Base-by-base conservation (phyloP, 169 alveolate species). In the Plasmodium knowlesi region DNA sequence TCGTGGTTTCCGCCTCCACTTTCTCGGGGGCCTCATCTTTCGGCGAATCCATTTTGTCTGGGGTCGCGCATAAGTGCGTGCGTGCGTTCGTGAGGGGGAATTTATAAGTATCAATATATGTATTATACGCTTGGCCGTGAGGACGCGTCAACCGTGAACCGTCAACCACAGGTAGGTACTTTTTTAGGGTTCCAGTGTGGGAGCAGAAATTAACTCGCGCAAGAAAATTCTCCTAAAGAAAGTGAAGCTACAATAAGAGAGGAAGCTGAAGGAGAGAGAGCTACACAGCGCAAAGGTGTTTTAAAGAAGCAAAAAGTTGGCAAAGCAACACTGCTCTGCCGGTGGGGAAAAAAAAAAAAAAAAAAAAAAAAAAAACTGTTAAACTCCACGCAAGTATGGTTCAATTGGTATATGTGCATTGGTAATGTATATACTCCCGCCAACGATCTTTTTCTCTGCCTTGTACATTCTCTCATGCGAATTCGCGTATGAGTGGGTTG, bases 21-120 rank as follows among this genome's bases (percentile, higher is more conserved):
- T 70, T 83, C 19, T 70, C 92, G 34, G 61, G 76, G 34, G 61
- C 61, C 61, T 30, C 39, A 41, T 54, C 92, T 34, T 83, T 83
- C 28, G 92, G 92, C 34, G 82, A 70, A 14, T 83, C 92, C 92
- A 83, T 83, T 70, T 37, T 34, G 46, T 30, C 41, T 53, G 80
- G 22, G 28, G 25, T 16, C 57, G 25, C 84, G 34, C 57, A 22
- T 79, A 41, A 50, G 61, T 79, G 4, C 32, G 67, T 8, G 1
- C 54, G 54, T 41, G 5, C 22, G 41, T 41, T 43, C 41, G 39
- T 28, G 72, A 0, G 34, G 30, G 57, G 34, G 57, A 28, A 12
- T 82, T 30, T 53, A 74, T 28, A 46, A 5, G 39, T 54, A 22
- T 34, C 2, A 28, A 12, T 39, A 79, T 1, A 22, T 41, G 14